phyloP scores from a whole-genome alignment of 2,329 filamentous ascomycete species.

The Lithohypha guttulata region DNA sequence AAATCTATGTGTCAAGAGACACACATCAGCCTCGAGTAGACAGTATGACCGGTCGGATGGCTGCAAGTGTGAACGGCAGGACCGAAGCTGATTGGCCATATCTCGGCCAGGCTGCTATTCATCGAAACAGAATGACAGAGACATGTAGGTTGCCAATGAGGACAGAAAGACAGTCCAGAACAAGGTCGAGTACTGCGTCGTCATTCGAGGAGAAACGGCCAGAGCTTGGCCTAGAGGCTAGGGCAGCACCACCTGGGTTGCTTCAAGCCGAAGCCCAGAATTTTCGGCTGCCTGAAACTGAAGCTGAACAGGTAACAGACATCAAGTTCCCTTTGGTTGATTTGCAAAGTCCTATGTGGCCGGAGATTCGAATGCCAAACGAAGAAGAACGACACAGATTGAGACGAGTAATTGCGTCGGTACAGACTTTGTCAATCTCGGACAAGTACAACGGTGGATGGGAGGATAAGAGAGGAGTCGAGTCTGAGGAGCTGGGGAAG shows the following conservation, averaged over 20 bases:
- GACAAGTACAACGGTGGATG: neutral
- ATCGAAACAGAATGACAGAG: neutral
- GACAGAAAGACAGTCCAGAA: neutral
- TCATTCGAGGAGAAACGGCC: too few species aligned
- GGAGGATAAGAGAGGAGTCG: neutral
- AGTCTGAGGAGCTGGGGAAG: neutral
- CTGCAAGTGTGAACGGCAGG: neutral
- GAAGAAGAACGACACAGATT: conserved; percentile 1
- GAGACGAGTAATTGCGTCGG: neutral
- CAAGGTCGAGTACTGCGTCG: too few species aligned
- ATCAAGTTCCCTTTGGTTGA: conserved; percentile 7
- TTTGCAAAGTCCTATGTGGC: neutral
- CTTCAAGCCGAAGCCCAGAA: neutral
- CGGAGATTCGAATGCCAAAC: conserved; percentile 2
- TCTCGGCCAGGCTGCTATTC: neutral
- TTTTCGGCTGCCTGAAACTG: neutral
- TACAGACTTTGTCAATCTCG: neutral
- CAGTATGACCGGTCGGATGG: too few species aligned
- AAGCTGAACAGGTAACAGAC: conserved; percentile 2
- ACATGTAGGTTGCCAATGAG: neutral
- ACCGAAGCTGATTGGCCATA: conserved; percentile 5
- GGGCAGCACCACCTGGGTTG: neutral
- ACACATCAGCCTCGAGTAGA: too few species aligned
- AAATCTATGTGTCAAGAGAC: too few species aligned
- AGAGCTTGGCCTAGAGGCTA: too few species aligned